Evolutionary conservation across 192 early-diverging fungal genomes (phyloP).

Genomic region (Podila horticola): DNA sequence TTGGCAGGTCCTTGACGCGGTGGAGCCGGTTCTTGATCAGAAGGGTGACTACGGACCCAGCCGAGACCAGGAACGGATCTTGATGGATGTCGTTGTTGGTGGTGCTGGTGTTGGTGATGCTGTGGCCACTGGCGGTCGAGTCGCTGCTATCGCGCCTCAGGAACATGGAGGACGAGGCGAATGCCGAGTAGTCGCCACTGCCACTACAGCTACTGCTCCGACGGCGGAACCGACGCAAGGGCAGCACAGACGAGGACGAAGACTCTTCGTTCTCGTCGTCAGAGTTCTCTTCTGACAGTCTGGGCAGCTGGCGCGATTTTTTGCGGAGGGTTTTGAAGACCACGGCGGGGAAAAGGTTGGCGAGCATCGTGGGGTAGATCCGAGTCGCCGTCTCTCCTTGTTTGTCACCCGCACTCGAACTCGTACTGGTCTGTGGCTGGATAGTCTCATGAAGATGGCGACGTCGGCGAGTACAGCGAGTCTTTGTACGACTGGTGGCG

Average conservation of each 20-base stretch:
- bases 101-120: background rate
- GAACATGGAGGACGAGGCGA: background rate
- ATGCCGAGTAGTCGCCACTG: background rate
- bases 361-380: conserved; percentile 34
- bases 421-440: background rate
- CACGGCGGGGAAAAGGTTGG: conserved; percentile 34
- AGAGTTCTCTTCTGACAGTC: conserved; percentile 36
- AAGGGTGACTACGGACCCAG: conserved; percentile 8
- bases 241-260: background rate
- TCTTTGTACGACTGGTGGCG: conserved; percentile 17
- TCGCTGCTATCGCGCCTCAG: background rate
- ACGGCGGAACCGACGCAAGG: background rate
- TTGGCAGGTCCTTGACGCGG: conserved; percentile 38
- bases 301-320: conserved; percentile 25
- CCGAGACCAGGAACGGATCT: conserved; percentile 25
- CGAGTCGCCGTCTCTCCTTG: background rate
- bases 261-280: background rate
- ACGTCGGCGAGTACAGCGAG: background rate
- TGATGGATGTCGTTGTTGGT: background rate
- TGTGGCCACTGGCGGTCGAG: background rate
- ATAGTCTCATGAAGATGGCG: background rate
- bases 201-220: background rate
- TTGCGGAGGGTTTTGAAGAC: conserved; percentile 37
- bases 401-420: background rate
- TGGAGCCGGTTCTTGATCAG: conserved; percentile 26